A percentile compares a stretch with the other conserved stretches of the same genome.
These are phyloP conservation scores for Vinca minor DNA, from an alignment of 257 asterid genomes.

Conservation along the genomic window DNA sequence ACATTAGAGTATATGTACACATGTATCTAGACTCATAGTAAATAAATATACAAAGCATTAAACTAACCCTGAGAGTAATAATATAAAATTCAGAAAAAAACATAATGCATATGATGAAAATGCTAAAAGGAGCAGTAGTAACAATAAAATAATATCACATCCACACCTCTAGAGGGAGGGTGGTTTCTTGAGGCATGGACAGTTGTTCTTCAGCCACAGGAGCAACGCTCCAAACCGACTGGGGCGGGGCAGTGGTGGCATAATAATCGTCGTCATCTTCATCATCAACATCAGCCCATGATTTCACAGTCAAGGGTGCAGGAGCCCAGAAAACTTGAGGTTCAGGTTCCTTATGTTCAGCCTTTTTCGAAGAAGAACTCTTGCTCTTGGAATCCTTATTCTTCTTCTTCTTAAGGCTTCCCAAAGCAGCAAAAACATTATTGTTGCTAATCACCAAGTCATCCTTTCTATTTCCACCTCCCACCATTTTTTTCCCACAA, in stretches of 20 bases:
- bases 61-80: not conserved
- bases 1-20: not conserved
- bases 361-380: slow-evolving; percentile 20
- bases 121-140: not conserved
- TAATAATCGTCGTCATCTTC: slow-evolving; percentile 92
- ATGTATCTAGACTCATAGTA: not conserved
- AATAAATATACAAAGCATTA: not conserved
- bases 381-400: slow-evolving; percentile 55
- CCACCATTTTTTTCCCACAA: slow-evolving; percentile 48
- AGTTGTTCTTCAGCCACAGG: slow-evolving; percentile 24
- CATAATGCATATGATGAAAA: not conserved
- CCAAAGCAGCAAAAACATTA: slow-evolving; percentile 88
- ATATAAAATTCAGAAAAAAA: not conserved
- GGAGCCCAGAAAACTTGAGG: slow-evolving; percentile 82
- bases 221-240: slow-evolving; percentile 51
- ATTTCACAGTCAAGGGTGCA: slow-evolving; percentile 69
- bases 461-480: slow-evolving; percentile 80
- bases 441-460: slow-evolving; percentile 61
- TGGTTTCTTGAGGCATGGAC: slow-evolving; percentile 20
- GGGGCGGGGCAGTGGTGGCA: slow-evolving; percentile 89
- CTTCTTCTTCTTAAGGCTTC: slow-evolving; percentile 82
- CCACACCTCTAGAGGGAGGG: slow-evolving; percentile 50
- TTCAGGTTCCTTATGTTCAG: slow-evolving; percentile 30
- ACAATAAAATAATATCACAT: not conserved
- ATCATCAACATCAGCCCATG: slow-evolving; percentile 96